Conservation (phyloP, 495 filamentous ascomycete genomes). For the Aspergillus heteromorphus region DNA sequence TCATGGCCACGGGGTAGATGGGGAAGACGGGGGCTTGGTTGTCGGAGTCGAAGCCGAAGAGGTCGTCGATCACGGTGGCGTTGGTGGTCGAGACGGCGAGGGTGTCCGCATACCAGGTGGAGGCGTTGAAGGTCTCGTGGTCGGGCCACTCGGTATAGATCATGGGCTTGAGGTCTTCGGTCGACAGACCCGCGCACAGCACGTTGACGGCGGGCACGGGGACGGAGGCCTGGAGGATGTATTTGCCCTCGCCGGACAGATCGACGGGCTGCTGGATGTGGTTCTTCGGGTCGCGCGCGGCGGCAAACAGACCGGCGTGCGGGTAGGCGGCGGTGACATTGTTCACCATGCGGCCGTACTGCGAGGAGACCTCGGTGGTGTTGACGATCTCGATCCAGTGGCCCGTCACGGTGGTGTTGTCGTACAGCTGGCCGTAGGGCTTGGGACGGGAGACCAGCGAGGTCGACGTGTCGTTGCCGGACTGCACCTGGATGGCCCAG, state of each 20-base stretch:
- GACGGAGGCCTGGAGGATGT: conserved; percentile 57
- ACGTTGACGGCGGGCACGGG: conserved; percentile 62
- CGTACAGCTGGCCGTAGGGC: conserved; percentile 52
- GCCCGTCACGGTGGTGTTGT: conserved; percentile 59
- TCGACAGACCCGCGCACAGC: conserved; percentile 59
- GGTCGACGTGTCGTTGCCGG: conserved; percentile 30
- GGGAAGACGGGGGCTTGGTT: conserved; percentile 59
- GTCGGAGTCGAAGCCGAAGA: conserved; percentile 60
- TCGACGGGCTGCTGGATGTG: conserved; percentile 61
- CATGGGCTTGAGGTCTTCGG: conserved; percentile 53
- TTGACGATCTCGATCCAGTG: conserved; percentile 54
- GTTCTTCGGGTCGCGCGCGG: conserved; percentile 54
- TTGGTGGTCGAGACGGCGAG: conserved; percentile 40
- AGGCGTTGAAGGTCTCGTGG: conserved; percentile 29
- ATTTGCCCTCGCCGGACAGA: conserved; percentile 59
- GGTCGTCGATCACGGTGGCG: conserved; percentile 57
- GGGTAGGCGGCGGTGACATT: conserved; percentile 74
- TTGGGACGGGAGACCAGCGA: conserved; percentile 40
- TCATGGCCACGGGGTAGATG: conserved; percentile 54
- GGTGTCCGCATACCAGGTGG: conserved; percentile 20
- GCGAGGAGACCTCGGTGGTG: conserved; percentile 38
- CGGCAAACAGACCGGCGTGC: conserved; percentile 58
- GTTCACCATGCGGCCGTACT: conserved; percentile 51
- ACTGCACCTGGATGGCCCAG: conserved; percentile 43
- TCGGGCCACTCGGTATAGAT: conserved; percentile 56